These are phyloP conservation scores for Phytophthora constricta DNA, from an alignment of 352 stramenopile species.

Conservation along the genomic window DNA sequence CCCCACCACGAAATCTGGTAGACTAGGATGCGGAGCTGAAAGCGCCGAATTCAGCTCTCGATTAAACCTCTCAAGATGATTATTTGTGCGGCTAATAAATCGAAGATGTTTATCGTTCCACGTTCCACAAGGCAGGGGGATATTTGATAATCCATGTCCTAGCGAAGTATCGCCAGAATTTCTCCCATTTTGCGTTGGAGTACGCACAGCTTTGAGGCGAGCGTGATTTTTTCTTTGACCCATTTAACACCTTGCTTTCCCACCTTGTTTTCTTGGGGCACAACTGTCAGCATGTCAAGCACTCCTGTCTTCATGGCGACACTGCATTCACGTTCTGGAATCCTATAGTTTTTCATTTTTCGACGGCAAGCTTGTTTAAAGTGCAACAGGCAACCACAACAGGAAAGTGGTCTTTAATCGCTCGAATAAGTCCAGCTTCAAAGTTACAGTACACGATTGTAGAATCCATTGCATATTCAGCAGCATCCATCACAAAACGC, in stretches of 20 bases:
- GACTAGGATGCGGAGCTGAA: neutral
- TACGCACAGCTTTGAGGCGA: neutral
- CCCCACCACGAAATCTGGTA: no score
- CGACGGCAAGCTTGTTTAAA: conserved; percentile 8
- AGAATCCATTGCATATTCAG: conserved; percentile 5
- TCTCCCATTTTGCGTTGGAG: neutral
- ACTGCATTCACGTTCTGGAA: neutral
- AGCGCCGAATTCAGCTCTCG: neutral
- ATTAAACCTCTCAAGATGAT: neutral
- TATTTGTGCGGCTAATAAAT: neutral
- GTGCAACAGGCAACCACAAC: conserved; percentile 7
- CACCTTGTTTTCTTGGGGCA: conserved; percentile 6
- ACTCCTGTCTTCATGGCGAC: conserved; percentile 5
- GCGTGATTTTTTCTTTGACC: conserved; percentile 4
- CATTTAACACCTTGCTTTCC: conserved; percentile 2
- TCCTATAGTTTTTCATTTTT: conserved; percentile 11
- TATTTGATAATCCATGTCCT: conserved; percentile 19
- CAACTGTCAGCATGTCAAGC: conserved; percentile 9
- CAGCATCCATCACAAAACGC: neutral
- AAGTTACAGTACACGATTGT: conserved; percentile 11
- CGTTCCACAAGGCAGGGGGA: conserved; percentile 1
- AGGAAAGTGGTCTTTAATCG: conserved; percentile 2
- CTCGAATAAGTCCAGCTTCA: conserved; percentile 5
- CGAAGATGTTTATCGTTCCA: neutral
- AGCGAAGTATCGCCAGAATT: conserved; percentile 24